A percentile compares a stretch with the other conserved stretches of the same genome.
phyloP scores from a whole-genome alignment of 2,329 filamentous ascomycete species.

The Colletotrichum paranaense region DNA sequence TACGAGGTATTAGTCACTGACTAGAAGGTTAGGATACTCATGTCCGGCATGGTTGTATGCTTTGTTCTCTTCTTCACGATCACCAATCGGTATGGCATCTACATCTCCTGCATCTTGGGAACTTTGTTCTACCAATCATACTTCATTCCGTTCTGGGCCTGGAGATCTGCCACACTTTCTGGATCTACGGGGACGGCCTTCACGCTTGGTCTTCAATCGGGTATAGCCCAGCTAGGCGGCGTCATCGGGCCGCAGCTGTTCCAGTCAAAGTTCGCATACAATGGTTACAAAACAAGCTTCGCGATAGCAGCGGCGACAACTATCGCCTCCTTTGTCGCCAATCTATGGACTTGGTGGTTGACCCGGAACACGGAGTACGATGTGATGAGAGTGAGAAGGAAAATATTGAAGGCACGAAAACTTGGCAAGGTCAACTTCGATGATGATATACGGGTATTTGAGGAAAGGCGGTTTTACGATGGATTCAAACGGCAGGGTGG shows the following conservation, averaged over 20 bases:
- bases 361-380: constrained; percentile 41
- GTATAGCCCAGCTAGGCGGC: constrained; percentile 56
- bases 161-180: constrained; percentile 53
- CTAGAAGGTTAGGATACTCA: constrained; percentile 42
- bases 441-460: constrained; percentile 17
- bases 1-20: background rate
- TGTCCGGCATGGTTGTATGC: constrained; percentile 52
- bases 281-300: constrained; percentile 43
- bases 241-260: constrained; percentile 58
- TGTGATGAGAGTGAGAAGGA: constrained; percentile 38
- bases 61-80: constrained; percentile 56
- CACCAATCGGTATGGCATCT: constrained; percentile 50
- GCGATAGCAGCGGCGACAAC: constrained; percentile 40
- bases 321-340: constrained; percentile 40
- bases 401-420: constrained; percentile 34
- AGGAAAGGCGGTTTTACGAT: constrained; percentile 16
- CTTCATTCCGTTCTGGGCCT: constrained; percentile 59
- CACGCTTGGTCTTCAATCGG: constrained; percentile 54
- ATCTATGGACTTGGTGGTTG: constrained; percentile 41
- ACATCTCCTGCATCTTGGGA: constrained; percentile 56
- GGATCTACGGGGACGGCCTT: constrained; percentile 58
- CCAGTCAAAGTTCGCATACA: constrained; percentile 52
- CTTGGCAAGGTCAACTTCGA: constrained; percentile 32
- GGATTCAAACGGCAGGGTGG: background rate
- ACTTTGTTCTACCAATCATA: constrained; percentile 55